Conservation (phyloP, 306 rosid genomes). For the Ammopiptanthus mongolicus region DNA sequence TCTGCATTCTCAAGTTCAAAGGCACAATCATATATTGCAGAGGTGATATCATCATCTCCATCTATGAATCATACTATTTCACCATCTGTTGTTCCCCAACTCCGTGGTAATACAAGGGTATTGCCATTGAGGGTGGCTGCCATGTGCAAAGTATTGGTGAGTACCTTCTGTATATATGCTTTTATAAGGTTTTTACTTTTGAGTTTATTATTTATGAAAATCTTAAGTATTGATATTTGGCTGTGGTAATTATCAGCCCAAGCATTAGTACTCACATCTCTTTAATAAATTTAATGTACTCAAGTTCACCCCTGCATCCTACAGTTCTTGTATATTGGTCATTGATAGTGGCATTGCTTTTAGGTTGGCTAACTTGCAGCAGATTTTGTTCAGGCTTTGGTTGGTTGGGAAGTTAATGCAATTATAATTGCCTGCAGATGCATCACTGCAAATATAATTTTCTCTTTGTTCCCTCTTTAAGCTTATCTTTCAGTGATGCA, state of each 20-base stretch:
- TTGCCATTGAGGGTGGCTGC: constrained; percentile 82
- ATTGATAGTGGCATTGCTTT: background rate
- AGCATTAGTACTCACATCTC: background rate
- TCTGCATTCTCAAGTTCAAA: constrained; percentile 67
- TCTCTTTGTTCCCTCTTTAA: background rate
- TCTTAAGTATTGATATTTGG: constrained; percentile 7
- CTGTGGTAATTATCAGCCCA: constrained; percentile 6
- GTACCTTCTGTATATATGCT: constrained; percentile 25
- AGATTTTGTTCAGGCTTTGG: background rate
- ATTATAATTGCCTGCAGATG: background rate
- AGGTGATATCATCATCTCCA: constrained; percentile 68
- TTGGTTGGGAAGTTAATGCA: constrained; percentile 1
- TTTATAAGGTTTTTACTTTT: background rate
- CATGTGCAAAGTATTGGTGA: constrained; percentile 85
- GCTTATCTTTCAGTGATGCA: constrained; percentile 4
- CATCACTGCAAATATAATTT: background rate
- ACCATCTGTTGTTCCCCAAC: constrained; percentile 60
- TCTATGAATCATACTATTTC: constrained; percentile 33
- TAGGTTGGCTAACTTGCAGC: background rate
- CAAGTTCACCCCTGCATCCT: constrained; percentile 18
- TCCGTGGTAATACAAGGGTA: constrained; percentile 47
- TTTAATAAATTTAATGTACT: background rate
- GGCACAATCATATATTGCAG: constrained; percentile 56
- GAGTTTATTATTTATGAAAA: constrained; percentile 14
- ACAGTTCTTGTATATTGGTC: background rate